These are phyloP conservation scores for Dalbergia cochinchinensis DNA, from an alignment of 306 rosid species.

Conservation along the genomic window DNA sequence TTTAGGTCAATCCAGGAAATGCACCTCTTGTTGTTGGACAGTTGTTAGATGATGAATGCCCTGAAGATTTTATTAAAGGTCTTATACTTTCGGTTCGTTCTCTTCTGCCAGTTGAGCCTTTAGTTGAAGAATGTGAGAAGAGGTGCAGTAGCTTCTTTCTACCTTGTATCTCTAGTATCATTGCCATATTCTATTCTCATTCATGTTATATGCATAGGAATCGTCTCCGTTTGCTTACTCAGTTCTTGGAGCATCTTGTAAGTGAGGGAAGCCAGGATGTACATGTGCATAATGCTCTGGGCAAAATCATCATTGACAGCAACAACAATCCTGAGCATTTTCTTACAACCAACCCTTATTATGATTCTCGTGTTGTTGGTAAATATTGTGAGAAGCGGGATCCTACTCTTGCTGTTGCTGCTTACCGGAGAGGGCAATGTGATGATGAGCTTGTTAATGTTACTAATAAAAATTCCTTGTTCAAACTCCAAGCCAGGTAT, in stretches of 20 bases:
- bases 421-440: conserved; percentile 84
- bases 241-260: conserved; percentile 88
- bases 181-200: conserved; percentile 12
- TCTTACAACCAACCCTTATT: conserved; percentile 86
- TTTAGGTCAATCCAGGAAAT: conserved; percentile 85
- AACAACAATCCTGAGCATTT: conserved; percentile 86
- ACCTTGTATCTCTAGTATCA: conserved; percentile 12
- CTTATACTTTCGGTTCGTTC: conserved; percentile 83
- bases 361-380: conserved; percentile 92
- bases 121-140: conserved; percentile 90
- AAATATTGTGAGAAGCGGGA: conserved; percentile 90
- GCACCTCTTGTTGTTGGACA: conserved; percentile 89
- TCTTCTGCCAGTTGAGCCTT: conserved; percentile 85
- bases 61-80: conserved; percentile 90
- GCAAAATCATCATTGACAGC: conserved; percentile 87
- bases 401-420: conserved; percentile 88
- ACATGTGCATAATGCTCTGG: conserved; percentile 87
- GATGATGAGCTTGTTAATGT: conserved; percentile 85
- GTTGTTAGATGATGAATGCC: conserved; percentile 86
- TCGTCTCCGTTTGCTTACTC: conserved; percentile 82
- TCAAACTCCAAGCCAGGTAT: conserved; percentile 88
- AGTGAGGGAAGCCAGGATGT: conserved; percentile 95
- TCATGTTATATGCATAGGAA: conserved; percentile 57
- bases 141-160: conserved; percentile 54
- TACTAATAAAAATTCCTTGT: conserved; percentile 79